Evolutionary conservation across 2,329 filamentous ascomycete genomes (phyloP).

Genomic region (Diaporthe sp.): DNA sequence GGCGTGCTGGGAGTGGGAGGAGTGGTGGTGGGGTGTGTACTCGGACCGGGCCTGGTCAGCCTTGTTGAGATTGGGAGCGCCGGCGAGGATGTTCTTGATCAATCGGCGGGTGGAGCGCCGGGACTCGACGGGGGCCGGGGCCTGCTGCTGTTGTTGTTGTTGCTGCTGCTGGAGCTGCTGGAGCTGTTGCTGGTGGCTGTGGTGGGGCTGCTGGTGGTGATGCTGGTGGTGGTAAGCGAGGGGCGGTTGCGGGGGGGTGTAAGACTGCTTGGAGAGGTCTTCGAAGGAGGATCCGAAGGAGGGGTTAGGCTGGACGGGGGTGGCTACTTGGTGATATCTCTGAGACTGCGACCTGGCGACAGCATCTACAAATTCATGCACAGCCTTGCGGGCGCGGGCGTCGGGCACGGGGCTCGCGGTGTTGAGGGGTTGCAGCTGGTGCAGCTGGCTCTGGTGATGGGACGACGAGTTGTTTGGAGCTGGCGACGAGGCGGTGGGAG

Average conservation of each 20-base stretch:
- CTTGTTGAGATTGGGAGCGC: constrained; percentile 50
- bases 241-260: constrained; percentile 23
- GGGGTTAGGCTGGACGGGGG: constrained; percentile 41
- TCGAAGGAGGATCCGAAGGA: constrained; percentile 38
- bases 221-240: constrained; percentile 37
- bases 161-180: constrained; percentile 44
- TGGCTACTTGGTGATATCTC: constrained; percentile 53
- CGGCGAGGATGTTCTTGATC: constrained; percentile 66
- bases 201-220: constrained; percentile 36
- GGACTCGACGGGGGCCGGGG: constrained; percentile 50
- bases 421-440: constrained; percentile 42
- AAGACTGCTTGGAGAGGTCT: constrained; percentile 30
- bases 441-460: constrained; percentile 33
- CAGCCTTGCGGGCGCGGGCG: constrained; percentile 50
- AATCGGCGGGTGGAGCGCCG: constrained; percentile 66
- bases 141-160: constrained; percentile 48
- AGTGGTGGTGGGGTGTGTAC: constrained; percentile 43
- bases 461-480: constrained; percentile 12
- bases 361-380: constrained; percentile 60
- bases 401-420: constrained; percentile 48
- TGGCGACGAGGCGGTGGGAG: constrained; percentile 38
- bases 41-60: constrained; percentile 43
- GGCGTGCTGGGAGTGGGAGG: constrained; percentile 47
- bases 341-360: constrained; percentile 66
- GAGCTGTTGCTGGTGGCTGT: constrained; percentile 47